Evolutionary conservation across 106 monocot genomes (phyloP), one percentile per base, ranked within the genome.

Genomic region (Dioscorea dumetorum): DNA sequence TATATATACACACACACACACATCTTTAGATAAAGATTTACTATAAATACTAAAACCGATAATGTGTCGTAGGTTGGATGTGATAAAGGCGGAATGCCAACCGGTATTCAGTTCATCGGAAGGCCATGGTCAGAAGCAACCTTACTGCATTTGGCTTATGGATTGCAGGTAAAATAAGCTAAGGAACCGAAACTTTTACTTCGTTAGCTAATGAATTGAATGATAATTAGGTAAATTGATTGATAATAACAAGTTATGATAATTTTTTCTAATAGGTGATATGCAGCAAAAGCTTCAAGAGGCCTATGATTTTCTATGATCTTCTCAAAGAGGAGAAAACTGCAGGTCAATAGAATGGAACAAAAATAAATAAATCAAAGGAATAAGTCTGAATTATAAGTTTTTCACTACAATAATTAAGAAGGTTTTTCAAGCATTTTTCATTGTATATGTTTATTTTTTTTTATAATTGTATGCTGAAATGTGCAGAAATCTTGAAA

Each of bases 91-190:
- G 91, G 88, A 13, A 63, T 95, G 83, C 91, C 95, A 22, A 78
- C 91, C n/a, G 91, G 95, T 49, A 79, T 95, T 61, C 95, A 95
- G 57, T 95, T 95, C 68, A 95, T 95, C 17, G 95, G 95, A 14
- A 79, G 73, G 67, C 88, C 91, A 59, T 95, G 91, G 91, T 95
- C 88, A 51, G 95, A 95, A 74, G 91, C 91, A 73, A 91, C 95
- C 20, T 68, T 95, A 57, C 85, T 95, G 41, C 91, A 95, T 73
- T 57, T 95, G 20, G 95, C 88, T 65, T 84, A 63, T 73, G 95
- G 88, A 64, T 60, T 86, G 74, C 85, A 94, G 94, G 94, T 94
- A 79, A 4, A 34, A 34, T 41, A 41, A 59, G 20, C 14, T 22
- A 13, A 2, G 48, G 9, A 16, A 56, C 12, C 4, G 8, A n/a